Conservation (phyloP, 1,139 yeast genomes). For the Arxiozyma bovina region DNA sequence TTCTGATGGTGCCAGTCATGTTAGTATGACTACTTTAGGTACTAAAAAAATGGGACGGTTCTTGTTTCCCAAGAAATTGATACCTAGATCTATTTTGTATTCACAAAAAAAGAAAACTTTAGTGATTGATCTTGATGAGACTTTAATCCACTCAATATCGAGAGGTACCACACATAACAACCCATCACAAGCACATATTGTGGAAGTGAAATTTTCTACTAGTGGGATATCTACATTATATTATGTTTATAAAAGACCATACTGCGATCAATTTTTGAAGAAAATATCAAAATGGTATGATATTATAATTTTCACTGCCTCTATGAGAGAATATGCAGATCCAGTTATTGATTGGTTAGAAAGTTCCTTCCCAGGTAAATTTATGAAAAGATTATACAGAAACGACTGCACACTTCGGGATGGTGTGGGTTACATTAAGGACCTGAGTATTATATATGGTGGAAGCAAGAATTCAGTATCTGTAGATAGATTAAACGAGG, state of each 20-base stretch:
- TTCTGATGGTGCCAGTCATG: constrained; percentile 3
- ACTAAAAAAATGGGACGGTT: constrained; percentile 31
- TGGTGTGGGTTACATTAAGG: constrained; percentile 85
- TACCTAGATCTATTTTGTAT: constrained; percentile 28
- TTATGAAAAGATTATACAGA: constrained; percentile 57
- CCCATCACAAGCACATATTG: constrained; percentile 45
- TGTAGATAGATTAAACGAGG: constrained; percentile 49
- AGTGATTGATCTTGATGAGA: constrained; percentile 85
- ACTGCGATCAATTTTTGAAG: constrained; percentile 71
- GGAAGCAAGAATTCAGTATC: constrained; percentile 5
- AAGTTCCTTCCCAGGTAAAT: constrained; percentile 28
- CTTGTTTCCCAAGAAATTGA: constrained; percentile 40
- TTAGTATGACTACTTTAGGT: constrained; percentile 14
- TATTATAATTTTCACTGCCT: constrained; percentile 84
- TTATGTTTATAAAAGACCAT: constrained; percentile 87
- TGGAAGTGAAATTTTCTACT: constrained; percentile 64
- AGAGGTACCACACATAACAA: constrained; percentile 50
- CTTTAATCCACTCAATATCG: constrained; percentile 82
- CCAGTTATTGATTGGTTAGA: constrained; percentile 91
- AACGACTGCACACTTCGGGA: constrained; percentile 66
- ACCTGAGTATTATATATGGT: constrained; percentile 44
- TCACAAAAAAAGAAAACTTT: constrained; percentile 53
- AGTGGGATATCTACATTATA: constrained; percentile 57
- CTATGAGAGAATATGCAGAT: constrained; percentile 91
- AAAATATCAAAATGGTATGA: constrained; percentile 84